Evolutionary conservation across 1,284 basidiomycete genomes (phyloP).

Genomic region (Microbotryomycetes sp.): DNA sequence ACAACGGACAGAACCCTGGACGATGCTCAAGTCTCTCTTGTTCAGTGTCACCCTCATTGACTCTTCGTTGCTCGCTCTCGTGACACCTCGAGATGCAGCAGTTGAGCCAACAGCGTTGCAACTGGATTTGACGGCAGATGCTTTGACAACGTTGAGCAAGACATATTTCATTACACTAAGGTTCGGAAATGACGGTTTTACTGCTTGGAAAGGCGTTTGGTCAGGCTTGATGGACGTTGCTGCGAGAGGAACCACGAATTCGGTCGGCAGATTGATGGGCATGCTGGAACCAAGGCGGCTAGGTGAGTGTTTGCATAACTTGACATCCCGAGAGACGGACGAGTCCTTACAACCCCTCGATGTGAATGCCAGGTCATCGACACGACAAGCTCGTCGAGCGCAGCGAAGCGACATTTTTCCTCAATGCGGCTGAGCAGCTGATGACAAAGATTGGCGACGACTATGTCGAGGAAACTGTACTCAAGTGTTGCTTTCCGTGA

Average conservation of each 20-base stretch:
- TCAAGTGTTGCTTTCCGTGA: slow-evolving; percentile 27
- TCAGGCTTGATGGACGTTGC: slow-evolving; percentile 33
- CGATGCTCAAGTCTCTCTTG: slow-evolving; percentile 34
- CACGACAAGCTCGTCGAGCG: slow-evolving; percentile 20
- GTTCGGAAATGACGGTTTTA: slow-evolving; percentile 34
- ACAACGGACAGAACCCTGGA: slow-evolving; percentile 29
- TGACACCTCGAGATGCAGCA: slow-evolving; percentile 1
- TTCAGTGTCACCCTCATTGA: slow-evolving; percentile 34
- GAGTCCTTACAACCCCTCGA: no score
- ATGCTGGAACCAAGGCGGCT: slow-evolving; percentile 9
- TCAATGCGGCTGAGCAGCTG: slow-evolving; percentile 34
- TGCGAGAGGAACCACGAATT: not conserved
- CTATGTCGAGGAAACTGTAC: slow-evolving; percentile 22
- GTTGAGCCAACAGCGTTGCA: slow-evolving; percentile 16
- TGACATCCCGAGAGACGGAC: no score
- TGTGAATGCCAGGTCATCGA: not conserved
- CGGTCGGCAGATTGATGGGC: slow-evolving; percentile 19
- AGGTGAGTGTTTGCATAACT: not conserved
- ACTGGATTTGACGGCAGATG: slow-evolving; percentile 23
- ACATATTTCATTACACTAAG: slow-evolving; percentile 34
- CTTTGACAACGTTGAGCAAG: slow-evolving; percentile 23
- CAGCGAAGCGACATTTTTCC: slow-evolving; percentile 31
- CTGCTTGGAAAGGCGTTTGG: slow-evolving; percentile 33
- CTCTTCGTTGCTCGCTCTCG: slow-evolving; percentile 31
- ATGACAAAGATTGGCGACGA: slow-evolving; percentile 22